These are phyloP conservation scores for Kodamaea sp. DNA, from an alignment of 1,139 yeast species.

Conservation along the genomic window DNA sequence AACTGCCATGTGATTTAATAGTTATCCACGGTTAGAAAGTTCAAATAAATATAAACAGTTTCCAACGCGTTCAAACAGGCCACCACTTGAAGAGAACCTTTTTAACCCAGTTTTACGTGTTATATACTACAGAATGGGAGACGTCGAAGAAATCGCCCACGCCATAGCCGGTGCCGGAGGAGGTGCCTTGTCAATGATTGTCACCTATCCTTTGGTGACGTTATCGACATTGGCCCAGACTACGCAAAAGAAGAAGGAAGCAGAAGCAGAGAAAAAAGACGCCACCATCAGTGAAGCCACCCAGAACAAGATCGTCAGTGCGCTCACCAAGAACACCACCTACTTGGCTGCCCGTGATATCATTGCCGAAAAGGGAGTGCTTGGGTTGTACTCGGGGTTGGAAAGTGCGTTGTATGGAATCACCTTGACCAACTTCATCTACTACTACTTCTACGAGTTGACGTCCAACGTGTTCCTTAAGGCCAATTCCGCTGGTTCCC, in stretches of 20 bases:
- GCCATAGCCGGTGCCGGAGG: constrained; percentile 94
- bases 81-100: too few species aligned
- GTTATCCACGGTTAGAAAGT: constrained; percentile 2
- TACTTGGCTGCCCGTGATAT: constrained; percentile 46
- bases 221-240: constrained; percentile 85
- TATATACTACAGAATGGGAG: constrained; percentile 37
- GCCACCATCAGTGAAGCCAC: constrained; percentile 15
- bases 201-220: constrained; percentile 84
- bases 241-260: constrained; percentile 40
- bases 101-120: background rate
- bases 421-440: constrained; percentile 81
- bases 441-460: constrained; percentile 86
- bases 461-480: constrained; percentile 57
- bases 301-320: constrained; percentile 22
- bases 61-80: background rate
- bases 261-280: constrained; percentile 6
- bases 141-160: constrained; percentile 64
- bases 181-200: constrained; percentile 82
- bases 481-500: constrained; percentile 25
- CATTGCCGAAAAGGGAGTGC: constrained; percentile 61
- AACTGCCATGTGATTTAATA: constrained; percentile 8
- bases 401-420: constrained; percentile 89
- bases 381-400: constrained; percentile 79
- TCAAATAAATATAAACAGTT: constrained; percentile 1
- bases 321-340: constrained; percentile 26